These are phyloP conservation scores for Adansonia rubrostipa DNA, from an alignment of 441 rosid species.

Conservation along the genomic window DNA sequence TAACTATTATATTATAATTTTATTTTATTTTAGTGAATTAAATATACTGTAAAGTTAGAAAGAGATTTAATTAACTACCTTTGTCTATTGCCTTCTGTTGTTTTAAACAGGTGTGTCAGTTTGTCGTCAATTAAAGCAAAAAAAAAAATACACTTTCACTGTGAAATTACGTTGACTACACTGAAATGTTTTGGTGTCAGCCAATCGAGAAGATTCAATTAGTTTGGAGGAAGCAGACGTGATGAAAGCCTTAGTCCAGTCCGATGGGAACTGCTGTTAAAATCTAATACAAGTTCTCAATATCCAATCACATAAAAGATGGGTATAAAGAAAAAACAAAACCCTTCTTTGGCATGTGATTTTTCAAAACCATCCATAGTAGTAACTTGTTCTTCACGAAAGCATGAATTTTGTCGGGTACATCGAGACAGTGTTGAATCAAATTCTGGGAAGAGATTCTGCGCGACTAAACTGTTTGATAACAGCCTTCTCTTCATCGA, in stretches of 20 bases:
- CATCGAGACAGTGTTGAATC: conserved; percentile 31
- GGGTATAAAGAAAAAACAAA: conserved; percentile 1
- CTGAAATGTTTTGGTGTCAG: neutral
- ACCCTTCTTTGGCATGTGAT: conserved; percentile 9
- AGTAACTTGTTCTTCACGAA: neutral
- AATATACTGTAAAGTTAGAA: too few relatives aligned
- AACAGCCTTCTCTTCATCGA: conserved; percentile 69
- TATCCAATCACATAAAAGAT: conserved; percentile 1
- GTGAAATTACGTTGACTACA: conserved; percentile 1
- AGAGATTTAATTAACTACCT: too few relatives aligned
- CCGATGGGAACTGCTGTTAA: conserved; percentile 4
- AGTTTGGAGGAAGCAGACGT: neutral
- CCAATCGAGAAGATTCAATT: neutral
- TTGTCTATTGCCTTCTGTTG: neutral
- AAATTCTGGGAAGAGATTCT: conserved; percentile 54
- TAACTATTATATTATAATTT: too few relatives aligned
- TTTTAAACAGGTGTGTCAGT: neutral
- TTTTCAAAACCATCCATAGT: neutral
- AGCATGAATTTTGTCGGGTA: neutral
- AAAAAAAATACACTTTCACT: neutral
- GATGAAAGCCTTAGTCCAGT: neutral
- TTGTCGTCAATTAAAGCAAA: conserved; percentile 1
- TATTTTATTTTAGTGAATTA: too few relatives aligned
- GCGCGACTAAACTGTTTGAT: conserved; percentile 64
- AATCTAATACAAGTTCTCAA: neutral